phyloP scores from a whole-genome alignment of 305 asterid genomes.

The Caryopteris hybrid region DNA sequence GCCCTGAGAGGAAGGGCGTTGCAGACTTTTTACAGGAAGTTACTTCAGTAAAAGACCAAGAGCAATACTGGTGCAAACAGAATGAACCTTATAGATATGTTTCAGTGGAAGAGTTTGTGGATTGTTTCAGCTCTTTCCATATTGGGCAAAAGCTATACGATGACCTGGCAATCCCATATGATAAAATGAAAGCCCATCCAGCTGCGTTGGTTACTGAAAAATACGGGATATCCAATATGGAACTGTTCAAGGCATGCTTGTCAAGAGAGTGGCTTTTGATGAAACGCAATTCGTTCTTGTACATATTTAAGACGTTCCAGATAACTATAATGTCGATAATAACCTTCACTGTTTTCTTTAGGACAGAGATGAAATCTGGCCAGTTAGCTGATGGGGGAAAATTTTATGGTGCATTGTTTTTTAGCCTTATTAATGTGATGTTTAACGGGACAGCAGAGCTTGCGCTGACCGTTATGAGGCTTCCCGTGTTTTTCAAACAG shows the following conservation, averaged over 20 bases:
- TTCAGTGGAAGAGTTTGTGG: constrained; percentile 65
- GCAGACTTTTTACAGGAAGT: constrained; percentile 97
- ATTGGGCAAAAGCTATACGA: constrained; percentile 59
- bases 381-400: constrained; percentile 59
- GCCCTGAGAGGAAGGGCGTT: constrained; percentile 91
- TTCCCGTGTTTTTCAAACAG: constrained; percentile 90
- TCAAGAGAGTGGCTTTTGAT: constrained; percentile 89
- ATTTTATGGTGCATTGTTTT: constrained; percentile 78
- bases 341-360: constrained; percentile 77
- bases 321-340: constrained; percentile 79
- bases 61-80: constrained; percentile 79
- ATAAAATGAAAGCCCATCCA: constrained; percentile 63
- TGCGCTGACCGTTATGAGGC: constrained; percentile 64
- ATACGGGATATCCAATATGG: constrained; percentile 80
- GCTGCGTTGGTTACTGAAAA: constrained; percentile 86
- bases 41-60: constrained; percentile 86
- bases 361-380: constrained; percentile 81
- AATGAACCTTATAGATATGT: constrained; percentile 56
- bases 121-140: constrained; percentile 61
- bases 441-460: constrained; percentile 90
- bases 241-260: constrained; percentile 70
- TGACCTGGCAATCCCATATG: constrained; percentile 68
- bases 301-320: constrained; percentile 81
- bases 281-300: constrained; percentile 75
- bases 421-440: constrained; percentile 78